A percentile compares a stretch with the other conserved stretches of the same genome.
phyloP scores from a whole-genome alignment of 2,329 filamentous ascomycete genomes.

The Fusarium mangiferae region DNA sequence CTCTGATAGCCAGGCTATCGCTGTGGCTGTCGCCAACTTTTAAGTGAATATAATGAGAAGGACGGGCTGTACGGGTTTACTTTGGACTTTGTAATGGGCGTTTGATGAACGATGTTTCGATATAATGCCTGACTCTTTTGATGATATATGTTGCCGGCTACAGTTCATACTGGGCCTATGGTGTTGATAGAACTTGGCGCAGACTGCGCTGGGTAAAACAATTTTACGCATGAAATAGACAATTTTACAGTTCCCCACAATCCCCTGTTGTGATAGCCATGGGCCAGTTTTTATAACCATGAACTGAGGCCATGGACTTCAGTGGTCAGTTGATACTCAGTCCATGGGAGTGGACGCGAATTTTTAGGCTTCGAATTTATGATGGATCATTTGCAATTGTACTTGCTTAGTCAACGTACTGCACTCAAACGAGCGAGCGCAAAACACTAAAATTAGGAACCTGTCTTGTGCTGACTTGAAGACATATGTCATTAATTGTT shows the following conservation, averaged over 20 bases:
- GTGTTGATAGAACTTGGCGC: slow-evolving; percentile 28
- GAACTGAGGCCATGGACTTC: neutral
- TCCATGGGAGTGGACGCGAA: neutral
- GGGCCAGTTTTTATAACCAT: neutral
- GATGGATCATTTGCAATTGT: neutral
- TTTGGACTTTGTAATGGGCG: slow-evolving; percentile 38
- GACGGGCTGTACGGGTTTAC: slow-evolving; percentile 29
- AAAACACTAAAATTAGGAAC: neutral
- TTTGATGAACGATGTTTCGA: slow-evolving; percentile 43
- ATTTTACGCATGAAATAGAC: slow-evolving; percentile 40
- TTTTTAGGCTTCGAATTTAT: neutral
- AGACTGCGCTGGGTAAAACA: slow-evolving; percentile 26
- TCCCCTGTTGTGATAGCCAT: neutral
- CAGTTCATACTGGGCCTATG: slow-evolving; percentile 18
- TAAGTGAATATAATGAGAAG: slow-evolving; percentile 52
- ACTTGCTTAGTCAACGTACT: neutral
- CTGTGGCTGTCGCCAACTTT: slow-evolving; percentile 87
- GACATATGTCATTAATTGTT: neutral
- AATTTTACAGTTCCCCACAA: slow-evolving; percentile 6
- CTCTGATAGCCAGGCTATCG: slow-evolving; percentile 92
- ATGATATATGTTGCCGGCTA: slow-evolving; percentile 33
- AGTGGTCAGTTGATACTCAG: neutral
- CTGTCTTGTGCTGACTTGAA: neutral
- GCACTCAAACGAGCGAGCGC: neutral
- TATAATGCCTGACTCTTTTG: slow-evolving; percentile 36